Evolutionary conservation across 2,329 filamentous ascomycete species (phyloP).

Genomic region (Colletotrichum graminicola): DNA sequence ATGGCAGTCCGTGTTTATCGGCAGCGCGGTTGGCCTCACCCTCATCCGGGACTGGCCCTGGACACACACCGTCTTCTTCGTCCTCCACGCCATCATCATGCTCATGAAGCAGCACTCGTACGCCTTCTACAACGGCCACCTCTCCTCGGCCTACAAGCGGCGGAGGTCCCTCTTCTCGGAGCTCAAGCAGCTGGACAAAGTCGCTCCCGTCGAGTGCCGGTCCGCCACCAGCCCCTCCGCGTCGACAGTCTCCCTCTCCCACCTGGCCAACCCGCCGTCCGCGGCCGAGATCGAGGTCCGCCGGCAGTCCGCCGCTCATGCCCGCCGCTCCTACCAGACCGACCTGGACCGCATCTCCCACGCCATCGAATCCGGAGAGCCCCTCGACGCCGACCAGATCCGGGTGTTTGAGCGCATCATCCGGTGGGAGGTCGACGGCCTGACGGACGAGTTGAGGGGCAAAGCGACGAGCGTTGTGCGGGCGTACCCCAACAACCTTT

Average conservation of each 20-base stretch:
- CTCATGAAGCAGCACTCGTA: conserved; percentile 89
- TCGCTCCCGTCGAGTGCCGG: conserved; percentile 60
- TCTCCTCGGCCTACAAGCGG: conserved; percentile 70
- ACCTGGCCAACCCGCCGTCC: conserved; percentile 58
- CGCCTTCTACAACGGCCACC: conserved; percentile 82
- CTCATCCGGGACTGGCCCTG: conserved; percentile 82
- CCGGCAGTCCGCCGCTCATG: conserved; percentile 54
- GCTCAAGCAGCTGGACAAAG: conserved; percentile 69
- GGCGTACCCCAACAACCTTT: conserved; percentile 78
- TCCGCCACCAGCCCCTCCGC: conserved; percentile 57
- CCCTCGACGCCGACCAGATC: conserved; percentile 73
- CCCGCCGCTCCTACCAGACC: conserved; percentile 53
- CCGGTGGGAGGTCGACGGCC: conserved; percentile 73
- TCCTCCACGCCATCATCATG: conserved; percentile 80
- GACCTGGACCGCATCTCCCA: conserved; percentile 72
- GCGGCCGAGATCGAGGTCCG: conserved; percentile 53
- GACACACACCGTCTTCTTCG: conserved; percentile 84
- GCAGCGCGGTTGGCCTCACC: conserved; percentile 72
- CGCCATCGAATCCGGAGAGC: conserved; percentile 70
- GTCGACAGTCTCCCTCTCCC: conserved; percentile 59
- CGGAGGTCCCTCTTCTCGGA: conserved; percentile 58
- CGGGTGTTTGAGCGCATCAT: conserved; percentile 74
- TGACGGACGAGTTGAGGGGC: conserved; percentile 74
- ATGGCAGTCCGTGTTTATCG: conserved; percentile 77
- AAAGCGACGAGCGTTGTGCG: conserved; percentile 64